These are phyloP conservation scores for Cyclotella baltica DNA, from an alignment of 108 stramenopile genomes.

Conservation along the genomic window DNA sequence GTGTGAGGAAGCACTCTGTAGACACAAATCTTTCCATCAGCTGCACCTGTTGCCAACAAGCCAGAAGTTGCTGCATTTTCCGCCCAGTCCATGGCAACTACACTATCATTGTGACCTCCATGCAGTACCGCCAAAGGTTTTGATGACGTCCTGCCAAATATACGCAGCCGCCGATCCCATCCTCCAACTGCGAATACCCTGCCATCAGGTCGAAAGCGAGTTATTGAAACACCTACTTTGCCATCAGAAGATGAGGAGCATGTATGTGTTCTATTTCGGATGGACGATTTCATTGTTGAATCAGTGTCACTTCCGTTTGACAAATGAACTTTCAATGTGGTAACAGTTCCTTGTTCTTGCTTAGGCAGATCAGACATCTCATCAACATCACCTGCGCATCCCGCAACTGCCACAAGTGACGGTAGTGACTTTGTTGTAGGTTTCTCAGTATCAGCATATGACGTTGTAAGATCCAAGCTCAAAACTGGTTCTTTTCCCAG, in stretches of 20 bases:
- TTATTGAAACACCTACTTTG: constrained; percentile 73
- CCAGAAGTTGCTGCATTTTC: constrained; percentile 63
- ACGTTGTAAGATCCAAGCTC: constrained; percentile 68
- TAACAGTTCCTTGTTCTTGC: constrained; percentile 64
- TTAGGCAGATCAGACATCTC: constrained; percentile 60
- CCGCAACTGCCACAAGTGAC: constrained; percentile 71
- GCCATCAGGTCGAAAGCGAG: constrained; percentile 84
- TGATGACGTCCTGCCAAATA: constrained; percentile 65
- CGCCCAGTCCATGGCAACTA: constrained; percentile 83
- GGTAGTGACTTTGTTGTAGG: neutral
- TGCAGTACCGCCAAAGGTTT: constrained; percentile 72
- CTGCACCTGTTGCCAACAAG: constrained; percentile 73
- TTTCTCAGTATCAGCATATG: constrained; percentile 14
- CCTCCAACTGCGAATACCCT: constrained; percentile 85
- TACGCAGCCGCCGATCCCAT: constrained; percentile 81
- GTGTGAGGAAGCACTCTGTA: constrained; percentile 70
- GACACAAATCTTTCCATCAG: constrained; percentile 65
- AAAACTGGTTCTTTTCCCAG: constrained; percentile 76
- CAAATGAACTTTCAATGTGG: constrained; percentile 64
- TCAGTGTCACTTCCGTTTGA: constrained; percentile 15
- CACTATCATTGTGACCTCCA: constrained; percentile 60
- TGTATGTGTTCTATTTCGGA: constrained; percentile 65
- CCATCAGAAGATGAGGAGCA: constrained; percentile 66
- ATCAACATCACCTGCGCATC: constrained; percentile 78
- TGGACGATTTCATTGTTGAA: constrained; percentile 33